Conservation (phyloP, 2,329 filamentous ascomycete species). For the Salinomyces thailandicus region DNA sequence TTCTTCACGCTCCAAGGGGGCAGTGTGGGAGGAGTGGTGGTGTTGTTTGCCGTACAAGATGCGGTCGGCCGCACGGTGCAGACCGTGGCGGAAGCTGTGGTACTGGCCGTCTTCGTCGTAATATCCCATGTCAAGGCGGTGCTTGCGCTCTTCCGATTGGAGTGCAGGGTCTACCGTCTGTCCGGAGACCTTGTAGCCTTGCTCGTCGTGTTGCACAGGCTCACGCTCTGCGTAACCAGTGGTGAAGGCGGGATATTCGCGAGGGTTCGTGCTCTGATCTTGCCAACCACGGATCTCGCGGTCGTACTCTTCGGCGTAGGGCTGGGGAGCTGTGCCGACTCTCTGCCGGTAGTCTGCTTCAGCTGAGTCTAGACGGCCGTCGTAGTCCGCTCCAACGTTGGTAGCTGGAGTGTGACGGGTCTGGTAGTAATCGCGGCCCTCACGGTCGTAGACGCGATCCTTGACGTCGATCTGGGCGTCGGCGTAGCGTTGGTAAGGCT, state of each 20-base stretch:
- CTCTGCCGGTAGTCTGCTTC: conserved; percentile 39
- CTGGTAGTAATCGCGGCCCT: conserved; percentile 36
- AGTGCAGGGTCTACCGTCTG: conserved; percentile 38
- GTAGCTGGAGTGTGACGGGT: conserved; percentile 39
- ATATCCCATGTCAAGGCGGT: conserved; percentile 61
- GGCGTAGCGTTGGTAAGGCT: conserved; percentile 47
- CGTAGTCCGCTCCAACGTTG: conserved; percentile 37
- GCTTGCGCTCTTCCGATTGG: conserved; percentile 28
- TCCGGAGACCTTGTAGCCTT: conserved; percentile 33
- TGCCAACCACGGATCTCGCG: conserved; percentile 25
- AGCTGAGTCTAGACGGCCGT: conserved; percentile 46
- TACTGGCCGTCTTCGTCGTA: conserved; percentile 71
- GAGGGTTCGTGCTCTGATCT: conserved; percentile 31
- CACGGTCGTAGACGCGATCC: conserved; percentile 31
- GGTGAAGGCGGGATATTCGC: conserved; percentile 26
- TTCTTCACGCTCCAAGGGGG: conserved; percentile 28
- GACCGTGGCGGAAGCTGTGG: conserved; percentile 62
- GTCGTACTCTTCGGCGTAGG: conserved; percentile 30
- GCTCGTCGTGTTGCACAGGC: conserved; percentile 25
- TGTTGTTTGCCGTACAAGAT: conserved; percentile 33
- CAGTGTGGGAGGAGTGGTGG: conserved; percentile 22
- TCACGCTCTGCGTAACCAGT: conserved; percentile 30
- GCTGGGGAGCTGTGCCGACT: conserved; percentile 15
- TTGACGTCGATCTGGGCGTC: conserved; percentile 59
- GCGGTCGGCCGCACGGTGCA: conserved; percentile 55